Base-by-base conservation (phyloP, 148 eudicot species). In the Polygonum maritimum region DNA sequence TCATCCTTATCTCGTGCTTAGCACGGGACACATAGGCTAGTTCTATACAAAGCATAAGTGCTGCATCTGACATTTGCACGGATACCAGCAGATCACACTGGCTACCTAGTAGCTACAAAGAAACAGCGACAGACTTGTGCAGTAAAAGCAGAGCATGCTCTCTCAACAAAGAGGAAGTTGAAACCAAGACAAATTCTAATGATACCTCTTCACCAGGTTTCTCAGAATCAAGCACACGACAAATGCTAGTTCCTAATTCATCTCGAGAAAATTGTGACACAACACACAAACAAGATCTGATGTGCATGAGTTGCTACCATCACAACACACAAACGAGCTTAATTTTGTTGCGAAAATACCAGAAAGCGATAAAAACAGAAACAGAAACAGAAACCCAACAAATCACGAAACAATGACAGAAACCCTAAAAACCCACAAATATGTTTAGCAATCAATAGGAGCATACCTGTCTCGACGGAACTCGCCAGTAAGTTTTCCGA, bases 71-170 rank as follows among this genome's bases (percentile, higher is more conserved):
- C 26, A 57, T 6, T 57, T 57, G 9, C 63, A 57, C 12, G 21
- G 11, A 9, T 57, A 57, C 98, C 88, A 95, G 84, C 77, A 95
- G 81, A 83, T 95, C 31, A 26, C 98, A 76, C 92, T 95, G 82
- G 98, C 98, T 73, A 94, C 84, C 98, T 94, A n/a, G n/a, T n/a
- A n/a, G n/a, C n/a, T n/a, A 63, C 84, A 87, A 38, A 74, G 78
- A 13, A 67, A 19, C 19, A 67, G 71, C 35, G 38, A 44, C 38
- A 35, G 71, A 3, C 19, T 67, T 11, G 2, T 67, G n/a, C 21
- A 0, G 21, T 38, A 67, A 38, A 63, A 67, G 44, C 3, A 16
- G 16, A 26, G 31, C 31, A 15, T 5, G 71, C 71, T 5, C 45
- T 13, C 71, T 36, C 19, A 36, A 67, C 7, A 38, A 67, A 1